A percentile compares a stretch with the other conserved stretches of the same genome.
Conservation (phyloP, 345 rosid species). For the Lumnitzera littorea region DNA sequence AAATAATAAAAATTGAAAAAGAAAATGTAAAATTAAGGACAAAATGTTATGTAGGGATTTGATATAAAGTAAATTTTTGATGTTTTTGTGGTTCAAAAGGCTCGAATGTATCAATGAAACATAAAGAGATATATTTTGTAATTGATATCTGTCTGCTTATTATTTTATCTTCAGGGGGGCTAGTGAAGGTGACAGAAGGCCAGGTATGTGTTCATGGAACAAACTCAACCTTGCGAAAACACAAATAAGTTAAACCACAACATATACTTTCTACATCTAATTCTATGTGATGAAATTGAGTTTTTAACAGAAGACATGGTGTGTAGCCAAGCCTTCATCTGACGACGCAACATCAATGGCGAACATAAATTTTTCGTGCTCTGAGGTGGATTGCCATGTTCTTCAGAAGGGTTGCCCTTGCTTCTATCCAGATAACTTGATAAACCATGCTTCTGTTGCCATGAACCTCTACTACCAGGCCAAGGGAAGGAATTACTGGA, state of each 20-base stretch:
- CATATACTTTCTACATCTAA: background rate
- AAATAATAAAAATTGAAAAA: no score
- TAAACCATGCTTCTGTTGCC: constrained; percentile 58
- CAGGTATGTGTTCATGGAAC: constrained; percentile 23
- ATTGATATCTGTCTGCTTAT: background rate
- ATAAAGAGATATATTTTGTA: no score
- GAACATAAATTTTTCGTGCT: constrained; percentile 52
- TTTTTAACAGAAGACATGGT: constrained; percentile 47
- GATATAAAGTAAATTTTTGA: no score
- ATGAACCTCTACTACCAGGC: constrained; percentile 74
- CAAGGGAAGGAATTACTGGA: constrained; percentile 55
- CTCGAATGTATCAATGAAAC: no score
- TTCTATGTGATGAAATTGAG: background rate
- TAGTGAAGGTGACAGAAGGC: constrained; percentile 25
- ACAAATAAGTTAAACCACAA: background rate
- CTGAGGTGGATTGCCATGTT: constrained; percentile 45
- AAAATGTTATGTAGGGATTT: no score
- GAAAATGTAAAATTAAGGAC: no score
- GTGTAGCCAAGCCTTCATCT: constrained; percentile 71
- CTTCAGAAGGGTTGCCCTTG: constrained; percentile 46
- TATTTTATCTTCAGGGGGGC: constrained; percentile 17
- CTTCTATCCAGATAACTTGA: constrained; percentile 36
- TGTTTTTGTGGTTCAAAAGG: no score
- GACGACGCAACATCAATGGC: constrained; percentile 37
- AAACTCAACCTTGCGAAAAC: background rate